Percentiles rank a stretch among this genome's conserved stretches.
phyloP scores from a whole-genome alignment of 441 rosid genomes.

The Pelargonium cotyledonis region DNA sequence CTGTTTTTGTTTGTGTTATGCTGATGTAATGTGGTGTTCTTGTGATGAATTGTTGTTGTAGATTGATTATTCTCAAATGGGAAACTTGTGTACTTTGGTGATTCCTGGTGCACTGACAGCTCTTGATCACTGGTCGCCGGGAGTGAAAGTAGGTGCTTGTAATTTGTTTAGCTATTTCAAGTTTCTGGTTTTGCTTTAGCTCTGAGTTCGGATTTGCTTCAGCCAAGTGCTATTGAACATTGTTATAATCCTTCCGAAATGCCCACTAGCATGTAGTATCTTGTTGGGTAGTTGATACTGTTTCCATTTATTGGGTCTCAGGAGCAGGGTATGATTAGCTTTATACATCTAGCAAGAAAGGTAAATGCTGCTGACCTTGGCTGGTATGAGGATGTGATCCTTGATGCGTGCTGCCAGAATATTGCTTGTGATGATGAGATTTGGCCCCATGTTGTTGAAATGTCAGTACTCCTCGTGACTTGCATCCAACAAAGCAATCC shows the following conservation, averaged over 20 bases:
- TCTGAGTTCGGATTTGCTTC: no score
- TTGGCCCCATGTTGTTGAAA: conserved; percentile 70
- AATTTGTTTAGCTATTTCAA: not conserved
- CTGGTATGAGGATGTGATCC: conserved; percentile 60
- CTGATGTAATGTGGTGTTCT: not conserved
- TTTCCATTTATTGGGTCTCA: conserved; percentile 31
- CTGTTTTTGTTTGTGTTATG: conserved; percentile 5
- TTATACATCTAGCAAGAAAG: conserved; percentile 52
- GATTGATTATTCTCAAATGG: conserved; percentile 47
- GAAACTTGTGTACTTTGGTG: conserved; percentile 50
- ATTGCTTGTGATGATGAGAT: conserved; percentile 68
- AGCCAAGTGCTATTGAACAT: no score
- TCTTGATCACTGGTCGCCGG: conserved; percentile 86
- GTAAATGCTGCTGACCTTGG: conserved; percentile 56
- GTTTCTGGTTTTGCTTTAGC: no score
- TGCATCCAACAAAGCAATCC: conserved; percentile 48
- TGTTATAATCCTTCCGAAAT: no score
- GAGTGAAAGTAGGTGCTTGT: conserved; percentile 58
- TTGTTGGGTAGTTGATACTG: not conserved
- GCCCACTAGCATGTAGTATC: not conserved
- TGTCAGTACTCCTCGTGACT: conserved; percentile 65
- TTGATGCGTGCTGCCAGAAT: conserved; percentile 87
- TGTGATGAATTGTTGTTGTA: conserved; percentile 15
- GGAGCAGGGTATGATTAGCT: conserved; percentile 84
- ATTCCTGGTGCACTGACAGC: conserved; percentile 87